Percentiles rank a stretch among this genome's conserved stretches.
These are phyloP conservation scores for Hydnum rufescens DNA, from an alignment of 768 basidiomycete species.

Conservation along the genomic window DNA sequence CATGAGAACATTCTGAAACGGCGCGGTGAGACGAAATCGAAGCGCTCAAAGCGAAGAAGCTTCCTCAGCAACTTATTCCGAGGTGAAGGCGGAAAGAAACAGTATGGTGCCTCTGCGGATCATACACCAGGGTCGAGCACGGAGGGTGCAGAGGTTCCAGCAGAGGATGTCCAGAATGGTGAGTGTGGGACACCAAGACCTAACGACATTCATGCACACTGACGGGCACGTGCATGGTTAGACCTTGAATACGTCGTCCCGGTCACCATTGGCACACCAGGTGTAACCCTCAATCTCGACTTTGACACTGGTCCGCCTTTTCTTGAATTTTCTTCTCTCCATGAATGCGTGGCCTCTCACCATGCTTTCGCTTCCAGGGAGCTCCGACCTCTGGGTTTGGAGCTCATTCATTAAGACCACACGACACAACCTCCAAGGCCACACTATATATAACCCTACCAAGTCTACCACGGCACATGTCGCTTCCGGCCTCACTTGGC, in stretches of 20 bases:
- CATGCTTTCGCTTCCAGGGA: not conserved
- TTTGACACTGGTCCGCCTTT: slow-evolving; percentile 14
- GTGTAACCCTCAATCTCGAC: slow-evolving; percentile 20
- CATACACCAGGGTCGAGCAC: slow-evolving; percentile 1
- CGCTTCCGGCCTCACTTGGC: slow-evolving; percentile 12
- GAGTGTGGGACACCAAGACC: not conserved
- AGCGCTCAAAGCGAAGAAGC: not conserved
- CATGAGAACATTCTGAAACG: not conserved
- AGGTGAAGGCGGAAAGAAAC: slow-evolving; percentile 5
- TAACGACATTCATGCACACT: not conserved
- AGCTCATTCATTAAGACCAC: not conserved
- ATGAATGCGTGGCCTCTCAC: slow-evolving; percentile 4
- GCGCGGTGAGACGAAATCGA: not conserved
- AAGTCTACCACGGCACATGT: slow-evolving; percentile 13
- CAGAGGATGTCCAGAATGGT: not conserved
- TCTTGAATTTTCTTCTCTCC: slow-evolving; percentile 6
- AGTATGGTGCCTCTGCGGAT: not conserved
- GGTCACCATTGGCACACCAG: slow-evolving; percentile 23
- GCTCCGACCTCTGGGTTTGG: not conserved
- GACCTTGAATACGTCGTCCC: slow-evolving; percentile 23
- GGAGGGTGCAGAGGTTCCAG: slow-evolving; percentile 6
- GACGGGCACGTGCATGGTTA: not conserved
- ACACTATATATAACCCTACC: slow-evolving; percentile 15
- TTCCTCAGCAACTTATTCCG: not conserved
- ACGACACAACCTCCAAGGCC: too few relatives aligned